Conservation (phyloP, 2,329 filamentous ascomycete genomes). For the Neophaeococcomyces mojaviensis region DNA sequence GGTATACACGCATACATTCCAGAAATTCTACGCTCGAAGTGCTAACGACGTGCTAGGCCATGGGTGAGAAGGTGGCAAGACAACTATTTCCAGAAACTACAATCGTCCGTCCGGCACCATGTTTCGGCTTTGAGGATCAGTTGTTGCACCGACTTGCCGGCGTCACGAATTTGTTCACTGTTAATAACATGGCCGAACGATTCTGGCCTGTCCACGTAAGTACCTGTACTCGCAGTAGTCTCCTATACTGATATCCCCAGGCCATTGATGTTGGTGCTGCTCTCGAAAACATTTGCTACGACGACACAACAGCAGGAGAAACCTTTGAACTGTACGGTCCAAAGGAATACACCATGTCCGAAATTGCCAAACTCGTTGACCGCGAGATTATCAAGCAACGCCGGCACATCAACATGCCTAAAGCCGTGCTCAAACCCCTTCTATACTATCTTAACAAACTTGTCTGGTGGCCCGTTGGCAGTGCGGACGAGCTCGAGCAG, state of each 20-base stretch:
- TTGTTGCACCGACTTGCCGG: slow-evolving; percentile 79
- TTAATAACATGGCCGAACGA: slow-evolving; percentile 88
- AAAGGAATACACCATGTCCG: slow-evolving; percentile 79
- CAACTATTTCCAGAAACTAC: slow-evolving; percentile 94
- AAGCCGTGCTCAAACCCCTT: slow-evolving; percentile 66
- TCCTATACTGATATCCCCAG: slow-evolving; percentile 37
- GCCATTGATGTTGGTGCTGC: slow-evolving; percentile 84
- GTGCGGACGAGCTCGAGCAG: slow-evolving; percentile 77
- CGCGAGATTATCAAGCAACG: slow-evolving; percentile 85
- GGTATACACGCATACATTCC: slow-evolving; percentile 36
- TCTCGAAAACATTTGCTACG: slow-evolving; percentile 81
- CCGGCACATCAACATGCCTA: slow-evolving; percentile 85
- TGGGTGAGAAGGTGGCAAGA: slow-evolving; percentile 74
- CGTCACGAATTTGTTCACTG: slow-evolving; percentile 72
- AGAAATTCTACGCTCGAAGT: not conserved
- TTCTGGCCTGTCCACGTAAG: slow-evolving; percentile 84
- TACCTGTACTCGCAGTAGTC: not conserved
- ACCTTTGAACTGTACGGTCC: slow-evolving; percentile 94
- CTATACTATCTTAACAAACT: slow-evolving; percentile 68
- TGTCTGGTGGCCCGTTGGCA: slow-evolving; percentile 78
- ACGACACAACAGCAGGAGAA: slow-evolving; percentile 81
- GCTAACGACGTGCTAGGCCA: slow-evolving; percentile 45
- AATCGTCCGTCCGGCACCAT: slow-evolving; percentile 84
- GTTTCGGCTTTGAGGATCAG: slow-evolving; percentile 93
- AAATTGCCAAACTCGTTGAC: slow-evolving; percentile 83